Evolutionary conservation across 1,284 basidiomycete species (phyloP).

Genomic region (Apiotrichum veenhuisii): DNA sequence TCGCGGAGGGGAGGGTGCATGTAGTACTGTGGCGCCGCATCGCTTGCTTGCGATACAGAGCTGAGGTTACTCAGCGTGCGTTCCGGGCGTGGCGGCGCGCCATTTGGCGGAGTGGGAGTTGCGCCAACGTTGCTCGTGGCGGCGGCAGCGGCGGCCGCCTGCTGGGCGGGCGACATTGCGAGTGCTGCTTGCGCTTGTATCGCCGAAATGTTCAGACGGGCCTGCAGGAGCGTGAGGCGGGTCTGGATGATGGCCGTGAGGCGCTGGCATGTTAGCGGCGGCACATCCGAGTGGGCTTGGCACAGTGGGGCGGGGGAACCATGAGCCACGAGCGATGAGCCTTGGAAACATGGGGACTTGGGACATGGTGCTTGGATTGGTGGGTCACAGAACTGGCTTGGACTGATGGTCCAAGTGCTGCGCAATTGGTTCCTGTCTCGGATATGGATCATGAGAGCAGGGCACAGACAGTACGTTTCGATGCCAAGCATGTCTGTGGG

Average conservation of each 20-base stretch:
- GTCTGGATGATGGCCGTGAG: constrained; percentile 46
- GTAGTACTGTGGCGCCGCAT: neutral
- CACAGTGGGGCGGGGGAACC: neutral
- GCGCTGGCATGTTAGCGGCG: constrained; percentile 16
- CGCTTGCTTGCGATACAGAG: neutral
- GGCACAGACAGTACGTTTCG: too few species aligned
- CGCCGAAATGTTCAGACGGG: constrained; percentile 27
- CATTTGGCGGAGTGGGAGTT: neutral
- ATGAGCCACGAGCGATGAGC: neutral
- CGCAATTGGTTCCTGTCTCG: too few species aligned
- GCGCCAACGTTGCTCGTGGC: neutral
- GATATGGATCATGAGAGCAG: too few species aligned
- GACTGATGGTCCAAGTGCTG: neutral
- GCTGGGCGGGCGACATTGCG: constrained; percentile 2
- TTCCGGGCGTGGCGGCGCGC: neutral
- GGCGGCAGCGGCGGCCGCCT: neutral
- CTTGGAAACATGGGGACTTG: neutral
- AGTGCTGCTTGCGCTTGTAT: constrained; percentile 13
- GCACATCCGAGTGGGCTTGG: neutral
- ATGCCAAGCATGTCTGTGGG: too few species aligned
- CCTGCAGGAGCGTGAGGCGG: constrained; percentile 45
- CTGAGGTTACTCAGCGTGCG: constrained; percentile 7
- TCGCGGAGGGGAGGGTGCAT: neutral
- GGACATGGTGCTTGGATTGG: too few species aligned
- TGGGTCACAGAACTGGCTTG: neutral